Conservation (phyloP, 2,329 filamentous ascomycete species). For the Hypoxylon sp. region DNA sequence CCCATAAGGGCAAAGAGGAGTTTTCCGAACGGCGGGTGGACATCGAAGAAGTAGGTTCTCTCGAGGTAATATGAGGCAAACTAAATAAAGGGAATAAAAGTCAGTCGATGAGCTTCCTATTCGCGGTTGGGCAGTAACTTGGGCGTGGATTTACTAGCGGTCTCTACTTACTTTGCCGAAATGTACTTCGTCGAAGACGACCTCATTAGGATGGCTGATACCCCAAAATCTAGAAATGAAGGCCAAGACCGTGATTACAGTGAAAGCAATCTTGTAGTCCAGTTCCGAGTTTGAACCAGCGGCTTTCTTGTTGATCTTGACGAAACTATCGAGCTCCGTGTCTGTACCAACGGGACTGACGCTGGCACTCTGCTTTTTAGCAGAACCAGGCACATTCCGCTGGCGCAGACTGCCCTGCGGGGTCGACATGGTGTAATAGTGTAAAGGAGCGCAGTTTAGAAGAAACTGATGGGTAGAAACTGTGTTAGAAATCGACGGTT, state of each 20-base stretch:
- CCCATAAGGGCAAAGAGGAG: conserved; percentile 97
- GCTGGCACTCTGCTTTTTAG: conserved; percentile 66
- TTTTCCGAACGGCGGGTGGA: conserved; percentile 98
- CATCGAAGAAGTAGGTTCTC: conserved; percentile 99
- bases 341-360: conserved; percentile 59
- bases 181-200: conserved; percentile 99
- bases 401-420: conserved; percentile 73
- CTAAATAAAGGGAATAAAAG: conserved; percentile 57
- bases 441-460: conserved; percentile 41
- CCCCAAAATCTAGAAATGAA: conserved; percentile 97
- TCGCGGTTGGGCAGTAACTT: background rate
- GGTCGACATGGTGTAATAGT: conserved; percentile 61
- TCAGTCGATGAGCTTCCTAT: conserved; percentile 32
- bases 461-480: conserved; percentile 33
- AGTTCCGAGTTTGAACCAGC: conserved; percentile 72
- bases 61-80: conserved; percentile 89
- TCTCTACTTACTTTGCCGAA: conserved; percentile 88
- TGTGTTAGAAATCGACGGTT: conserved; percentile 26
- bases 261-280: conserved; percentile 86
- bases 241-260: conserved; percentile 83
- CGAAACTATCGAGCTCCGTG: conserved; percentile 66
- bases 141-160: background rate
- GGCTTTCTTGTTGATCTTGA: conserved; percentile 59
- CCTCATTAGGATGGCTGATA: conserved; percentile 94
- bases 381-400: conserved; percentile 65